phyloP scores from a whole-genome alignment of 2,329 filamentous ascomycete genomes.

The Colletotrichum cereale region DNA sequence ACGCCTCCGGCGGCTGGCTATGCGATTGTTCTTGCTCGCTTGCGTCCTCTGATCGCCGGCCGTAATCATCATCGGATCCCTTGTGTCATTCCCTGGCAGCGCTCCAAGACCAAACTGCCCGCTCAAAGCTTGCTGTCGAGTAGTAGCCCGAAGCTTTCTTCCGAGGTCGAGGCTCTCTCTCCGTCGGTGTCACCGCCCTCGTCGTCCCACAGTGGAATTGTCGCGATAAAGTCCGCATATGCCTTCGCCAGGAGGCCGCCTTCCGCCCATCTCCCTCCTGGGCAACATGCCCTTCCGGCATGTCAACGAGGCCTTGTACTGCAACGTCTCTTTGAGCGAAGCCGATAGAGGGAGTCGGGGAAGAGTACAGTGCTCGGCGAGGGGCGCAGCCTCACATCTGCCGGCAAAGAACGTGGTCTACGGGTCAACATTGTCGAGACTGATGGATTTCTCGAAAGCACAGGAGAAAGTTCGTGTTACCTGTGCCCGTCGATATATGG shows the following conservation, averaged over 20 bases:
- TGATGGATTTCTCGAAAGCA: not conserved
- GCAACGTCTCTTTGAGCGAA: not conserved
- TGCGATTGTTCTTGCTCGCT: too few species aligned
- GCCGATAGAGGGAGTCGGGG: not conserved
- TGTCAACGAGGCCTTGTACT: not conserved
- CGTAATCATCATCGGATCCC: not conserved
- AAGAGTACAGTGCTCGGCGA: not conserved
- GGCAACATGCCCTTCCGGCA: not conserved
- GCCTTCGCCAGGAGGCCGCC: not conserved
- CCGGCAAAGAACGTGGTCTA: not conserved
- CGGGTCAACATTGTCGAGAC: not conserved
- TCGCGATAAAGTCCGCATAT: too few species aligned
- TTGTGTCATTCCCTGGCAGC: not conserved
- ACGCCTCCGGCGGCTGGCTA: too few species aligned
- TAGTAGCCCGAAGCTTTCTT: not conserved
- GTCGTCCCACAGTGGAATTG: not conserved
- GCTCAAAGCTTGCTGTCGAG: not conserved
- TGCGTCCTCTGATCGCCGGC: not conserved
- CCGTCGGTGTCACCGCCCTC: not conserved
- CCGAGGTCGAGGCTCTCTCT: not conserved
- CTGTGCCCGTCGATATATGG: not conserved
- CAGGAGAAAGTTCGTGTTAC: not conserved
- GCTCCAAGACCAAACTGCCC: not conserved
- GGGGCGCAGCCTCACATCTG: slow-evolving; percentile 1
- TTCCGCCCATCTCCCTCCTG: not conserved